Percentiles rank a stretch among this genome's conserved stretches.
Conservation (phyloP, 2,329 filamentous ascomycete species). For the Stenocarpella maydis region DNA sequence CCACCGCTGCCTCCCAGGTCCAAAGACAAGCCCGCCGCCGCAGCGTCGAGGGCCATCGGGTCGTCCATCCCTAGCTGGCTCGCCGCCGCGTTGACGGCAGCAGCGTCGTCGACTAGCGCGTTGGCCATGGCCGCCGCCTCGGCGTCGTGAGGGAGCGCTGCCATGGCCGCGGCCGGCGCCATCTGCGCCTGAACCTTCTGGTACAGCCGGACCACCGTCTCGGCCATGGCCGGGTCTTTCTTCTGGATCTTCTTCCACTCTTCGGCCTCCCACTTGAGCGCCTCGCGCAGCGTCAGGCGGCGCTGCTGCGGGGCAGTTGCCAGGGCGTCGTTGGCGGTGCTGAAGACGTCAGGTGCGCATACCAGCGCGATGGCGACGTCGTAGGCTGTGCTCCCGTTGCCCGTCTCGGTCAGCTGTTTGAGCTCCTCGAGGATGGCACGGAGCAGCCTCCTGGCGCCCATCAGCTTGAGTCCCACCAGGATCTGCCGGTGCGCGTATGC, state of each 20-base stretch:
- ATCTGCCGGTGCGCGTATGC: slow-evolving; percentile 78
- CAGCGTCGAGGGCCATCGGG: slow-evolving; percentile 47
- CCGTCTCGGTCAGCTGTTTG: slow-evolving; percentile 65
- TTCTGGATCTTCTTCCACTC: slow-evolving; percentile 65
- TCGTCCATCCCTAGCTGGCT: slow-evolving; percentile 33
- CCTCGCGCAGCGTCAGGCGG: slow-evolving; percentile 65
- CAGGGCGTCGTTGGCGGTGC: slow-evolving; percentile 53
- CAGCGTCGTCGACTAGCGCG: slow-evolving; percentile 48
- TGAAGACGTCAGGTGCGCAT: slow-evolving; percentile 69
- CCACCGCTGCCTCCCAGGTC: slow-evolving; percentile 49
- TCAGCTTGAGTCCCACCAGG: slow-evolving; percentile 65
- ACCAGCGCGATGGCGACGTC: slow-evolving; percentile 75
- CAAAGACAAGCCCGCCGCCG: slow-evolving; percentile 54
- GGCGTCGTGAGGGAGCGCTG: slow-evolving; percentile 36
- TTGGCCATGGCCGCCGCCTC: slow-evolving; percentile 45
- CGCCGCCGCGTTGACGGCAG: slow-evolving; percentile 48
- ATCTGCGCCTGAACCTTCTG: slow-evolving; percentile 73
- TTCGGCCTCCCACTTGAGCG: slow-evolving; percentile 65
- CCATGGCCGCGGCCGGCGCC: slow-evolving; percentile 41
- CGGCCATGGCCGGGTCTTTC: slow-evolving; percentile 64
- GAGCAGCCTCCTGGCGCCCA: slow-evolving; percentile 69
- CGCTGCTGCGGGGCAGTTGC: slow-evolving; percentile 51
- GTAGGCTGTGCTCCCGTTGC: slow-evolving; percentile 63
- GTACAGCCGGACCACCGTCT: slow-evolving; percentile 69
- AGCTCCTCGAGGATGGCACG: slow-evolving; percentile 73